phyloP scores from a whole-genome alignment of 2,329 filamentous ascomycete species.

The Mariannaea elegans region DNA sequence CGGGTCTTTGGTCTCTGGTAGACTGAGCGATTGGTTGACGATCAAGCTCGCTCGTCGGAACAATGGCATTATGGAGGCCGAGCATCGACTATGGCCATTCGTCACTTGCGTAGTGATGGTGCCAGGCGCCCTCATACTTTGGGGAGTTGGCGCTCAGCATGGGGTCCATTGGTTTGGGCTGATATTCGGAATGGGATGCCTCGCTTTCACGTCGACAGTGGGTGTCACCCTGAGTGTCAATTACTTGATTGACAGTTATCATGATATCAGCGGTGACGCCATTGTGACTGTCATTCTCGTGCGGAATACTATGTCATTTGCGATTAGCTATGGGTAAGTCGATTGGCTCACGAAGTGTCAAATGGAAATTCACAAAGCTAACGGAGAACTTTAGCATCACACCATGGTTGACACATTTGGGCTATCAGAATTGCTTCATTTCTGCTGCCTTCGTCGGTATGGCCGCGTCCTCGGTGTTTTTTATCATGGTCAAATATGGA shows the following conservation, averaged over 20 bases:
- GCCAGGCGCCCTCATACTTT: slow-evolving; percentile 42
- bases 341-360: rapidly evolving
- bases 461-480: slow-evolving; percentile 49
- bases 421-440: slow-evolving; percentile 54
- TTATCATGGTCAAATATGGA: slow-evolving; percentile 59
- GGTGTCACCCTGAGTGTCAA: slow-evolving; percentile 50
- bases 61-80: slow-evolving; percentile 51
- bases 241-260: slow-evolving; percentile 53
- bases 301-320: slow-evolving; percentile 49
- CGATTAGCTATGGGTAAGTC: slow-evolving; percentile 43
- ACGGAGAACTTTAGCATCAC: slow-evolving; percentile 50
- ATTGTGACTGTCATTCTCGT: slow-evolving; percentile 52
- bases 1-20: slow-evolving; percentile 44
- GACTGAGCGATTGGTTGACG: slow-evolving; percentile 49
- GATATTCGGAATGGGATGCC: slow-evolving; percentile 50
- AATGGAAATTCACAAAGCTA: neutral
- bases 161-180: slow-evolving; percentile 54
- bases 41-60: slow-evolving; percentile 51
- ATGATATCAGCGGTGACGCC: slow-evolving; percentile 50
- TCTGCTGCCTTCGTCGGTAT: slow-evolving; percentile 52
- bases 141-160: slow-evolving; percentile 48
- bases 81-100: slow-evolving; percentile 54
- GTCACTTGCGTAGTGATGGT: slow-evolving; percentile 41
- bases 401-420: slow-evolving; percentile 53
- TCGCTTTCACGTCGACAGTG: slow-evolving; percentile 45